Percentiles rank a stretch among this genome's conserved stretches.
Evolutionary conservation across 2,329 filamentous ascomycete genomes (phyloP).

Genomic region (Penicillium oxalicum): DNA sequence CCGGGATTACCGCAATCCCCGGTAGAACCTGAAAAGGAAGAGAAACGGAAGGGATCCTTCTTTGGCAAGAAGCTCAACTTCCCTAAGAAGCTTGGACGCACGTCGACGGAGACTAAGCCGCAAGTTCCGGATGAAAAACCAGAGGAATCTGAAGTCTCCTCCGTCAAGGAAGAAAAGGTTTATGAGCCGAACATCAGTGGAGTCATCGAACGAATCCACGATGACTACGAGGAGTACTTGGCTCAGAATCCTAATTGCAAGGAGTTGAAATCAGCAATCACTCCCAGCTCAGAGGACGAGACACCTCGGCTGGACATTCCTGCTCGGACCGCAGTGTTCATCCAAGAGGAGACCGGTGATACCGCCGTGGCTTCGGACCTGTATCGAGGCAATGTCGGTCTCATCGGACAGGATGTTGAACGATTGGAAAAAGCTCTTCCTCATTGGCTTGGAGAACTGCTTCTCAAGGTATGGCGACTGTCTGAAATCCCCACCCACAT

Average conservation of each 20-base stretch:
- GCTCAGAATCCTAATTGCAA: conserved; percentile 31
- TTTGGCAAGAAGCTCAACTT: conserved; percentile 77
- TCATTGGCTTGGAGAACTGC: conserved; percentile 84
- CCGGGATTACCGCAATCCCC: conserved; percentile 47
- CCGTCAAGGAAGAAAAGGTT: conserved; percentile 43
- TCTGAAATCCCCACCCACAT: no score
- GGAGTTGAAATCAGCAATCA: conserved; percentile 35
- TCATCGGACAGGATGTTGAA: conserved; percentile 70
- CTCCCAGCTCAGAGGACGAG: conserved; percentile 40
- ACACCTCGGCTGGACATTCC: conserved; percentile 42
- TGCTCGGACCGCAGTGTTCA: conserved; percentile 53
- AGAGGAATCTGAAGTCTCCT: conserved; percentile 50
- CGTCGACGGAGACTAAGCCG: conserved; percentile 63
- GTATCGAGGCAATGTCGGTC: conserved; percentile 81
- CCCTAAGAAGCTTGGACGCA: conserved; percentile 74
- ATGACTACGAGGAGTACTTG: conserved; percentile 43
- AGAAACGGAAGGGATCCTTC: conserved; percentile 56
- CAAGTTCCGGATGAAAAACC: conserved; percentile 67
- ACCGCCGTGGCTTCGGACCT: conserved; percentile 69
- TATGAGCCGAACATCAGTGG: conserved; percentile 44
- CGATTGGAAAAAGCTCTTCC: conserved; percentile 79
- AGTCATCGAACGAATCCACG: conserved; percentile 41
- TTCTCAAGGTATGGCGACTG: conserved; percentile 55
- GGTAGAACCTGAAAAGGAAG: conserved; percentile 53
- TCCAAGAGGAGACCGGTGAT: conserved; percentile 60